Evolutionary conservation across 495 filamentous ascomycete genomes (phyloP).

Genomic region (Aspergillus olivimuriae): DNA sequence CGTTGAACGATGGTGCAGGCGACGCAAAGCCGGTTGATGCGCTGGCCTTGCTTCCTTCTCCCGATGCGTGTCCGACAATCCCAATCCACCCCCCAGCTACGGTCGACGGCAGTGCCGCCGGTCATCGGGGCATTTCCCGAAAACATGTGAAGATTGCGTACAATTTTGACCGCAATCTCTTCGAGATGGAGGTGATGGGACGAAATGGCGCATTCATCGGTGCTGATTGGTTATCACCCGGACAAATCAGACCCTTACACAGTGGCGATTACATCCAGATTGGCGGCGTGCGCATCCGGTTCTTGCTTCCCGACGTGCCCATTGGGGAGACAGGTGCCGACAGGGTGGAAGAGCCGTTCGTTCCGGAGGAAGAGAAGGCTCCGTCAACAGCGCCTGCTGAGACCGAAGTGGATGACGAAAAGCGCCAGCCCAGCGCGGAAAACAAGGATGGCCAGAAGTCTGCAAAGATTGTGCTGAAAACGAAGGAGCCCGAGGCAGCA

Average conservation of each 20-base stretch:
- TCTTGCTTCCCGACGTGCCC: slow-evolving; percentile 67
- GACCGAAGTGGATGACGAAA: slow-evolving; percentile 33
- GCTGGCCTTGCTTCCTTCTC: slow-evolving; percentile 38
- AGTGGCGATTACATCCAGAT: slow-evolving; percentile 74
- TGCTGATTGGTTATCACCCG: slow-evolving; percentile 57
- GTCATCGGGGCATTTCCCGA: slow-evolving; percentile 67
- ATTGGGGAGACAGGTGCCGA: slow-evolving; percentile 63
- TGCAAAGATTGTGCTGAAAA: slow-evolving; percentile 36
- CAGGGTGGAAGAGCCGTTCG: slow-evolving; percentile 56
- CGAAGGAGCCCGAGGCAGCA: slow-evolving; percentile 24
- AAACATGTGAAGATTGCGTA: slow-evolving; percentile 80
- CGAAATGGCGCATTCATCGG: slow-evolving; percentile 84
- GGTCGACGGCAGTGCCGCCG: slow-evolving; percentile 54
- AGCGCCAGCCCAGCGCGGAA: slow-evolving; percentile 25
- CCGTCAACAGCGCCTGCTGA: slow-evolving; percentile 28
- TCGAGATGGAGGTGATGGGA: slow-evolving; percentile 75
- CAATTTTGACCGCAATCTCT: slow-evolving; percentile 65
- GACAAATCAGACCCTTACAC: slow-evolving; percentile 57
- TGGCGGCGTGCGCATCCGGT: slow-evolving; percentile 66
- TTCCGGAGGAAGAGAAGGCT: slow-evolving; percentile 37
- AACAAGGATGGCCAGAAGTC: slow-evolving; percentile 28
- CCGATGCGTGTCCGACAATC: slow-evolving; percentile 64
- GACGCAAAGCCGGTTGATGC: slow-evolving; percentile 36
- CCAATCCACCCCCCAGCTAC: slow-evolving; percentile 73
- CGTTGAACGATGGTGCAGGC: slow-evolving; percentile 31